Conservation (phyloP, 140 eudicot species). For the Senecio squalidus region DNA sequence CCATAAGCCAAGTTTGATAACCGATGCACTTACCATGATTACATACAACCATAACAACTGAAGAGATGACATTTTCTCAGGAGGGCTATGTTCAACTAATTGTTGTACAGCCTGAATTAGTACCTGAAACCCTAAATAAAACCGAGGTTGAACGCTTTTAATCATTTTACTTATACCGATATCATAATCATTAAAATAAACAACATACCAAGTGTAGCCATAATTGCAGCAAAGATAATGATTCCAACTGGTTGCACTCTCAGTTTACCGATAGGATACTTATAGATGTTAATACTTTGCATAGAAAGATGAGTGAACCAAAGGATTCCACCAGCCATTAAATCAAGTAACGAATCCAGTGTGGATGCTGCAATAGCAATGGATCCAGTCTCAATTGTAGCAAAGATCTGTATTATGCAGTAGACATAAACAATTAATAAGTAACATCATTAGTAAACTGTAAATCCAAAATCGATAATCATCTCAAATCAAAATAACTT, state of each 20-base stretch:
- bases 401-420: slow-evolving; percentile 54
- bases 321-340: slow-evolving; percentile 95
- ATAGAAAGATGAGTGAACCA: slow-evolving; percentile 94
- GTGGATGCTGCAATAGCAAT: slow-evolving; percentile 97
- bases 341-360: slow-evolving; percentile 86
- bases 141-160: neutral
- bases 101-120: slow-evolving; percentile 76
- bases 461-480: too few relatives aligned
- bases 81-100: slow-evolving; percentile 37
- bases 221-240: slow-evolving; percentile 84
- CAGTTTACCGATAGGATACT: slow-evolving; percentile 90
- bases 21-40: slow-evolving; percentile 74
- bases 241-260: slow-evolving; percentile 97
- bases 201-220: slow-evolving; percentile 92
- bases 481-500: too few relatives aligned
- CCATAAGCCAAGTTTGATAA: slow-evolving; percentile 76
- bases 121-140: slow-evolving; percentile 76
- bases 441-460: neutral
- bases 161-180: neutral
- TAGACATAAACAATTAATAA: neutral
- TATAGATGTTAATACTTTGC: slow-evolving; percentile 70
- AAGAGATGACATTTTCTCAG: slow-evolving; percentile 48
- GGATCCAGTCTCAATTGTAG: slow-evolving; percentile 82
- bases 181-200: neutral
- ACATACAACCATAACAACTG: slow-evolving; percentile 75